A percentile compares a stretch with the other conserved stretches of the same genome.
These are phyloP conservation scores for Paramyrothecium sp. DNA, from an alignment of 2,329 filamentous ascomycete genomes.

Conservation along the genomic window DNA sequence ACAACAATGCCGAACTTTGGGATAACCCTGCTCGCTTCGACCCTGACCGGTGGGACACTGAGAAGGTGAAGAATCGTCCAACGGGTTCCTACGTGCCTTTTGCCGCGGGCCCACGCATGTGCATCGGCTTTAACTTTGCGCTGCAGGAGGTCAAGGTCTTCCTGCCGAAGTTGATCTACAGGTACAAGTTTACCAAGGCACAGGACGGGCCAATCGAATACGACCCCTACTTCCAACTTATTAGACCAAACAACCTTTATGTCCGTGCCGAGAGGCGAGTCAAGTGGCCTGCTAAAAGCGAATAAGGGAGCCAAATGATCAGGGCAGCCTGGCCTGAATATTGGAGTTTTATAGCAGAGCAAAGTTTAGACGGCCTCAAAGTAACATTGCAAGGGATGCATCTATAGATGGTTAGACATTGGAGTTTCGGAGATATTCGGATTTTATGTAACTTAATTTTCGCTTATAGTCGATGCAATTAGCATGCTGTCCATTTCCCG, in stretches of 20 bases:
- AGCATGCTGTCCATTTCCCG: too few species aligned
- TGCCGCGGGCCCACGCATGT: slow-evolving; percentile 53
- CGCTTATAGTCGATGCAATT: too few species aligned
- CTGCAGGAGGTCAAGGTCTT: slow-evolving; percentile 60
- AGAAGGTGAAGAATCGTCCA: slow-evolving; percentile 49
- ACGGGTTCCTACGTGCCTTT: slow-evolving; percentile 58
- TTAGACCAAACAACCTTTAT: slow-evolving; percentile 54
- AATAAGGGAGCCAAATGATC: too few species aligned
- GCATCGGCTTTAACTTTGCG: slow-evolving; percentile 65
- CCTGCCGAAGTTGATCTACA: slow-evolving; percentile 55
- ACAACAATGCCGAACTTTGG: slow-evolving; percentile 55
- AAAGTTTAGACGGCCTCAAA: too few species aligned
- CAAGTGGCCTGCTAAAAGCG: slow-evolving; percentile 40
- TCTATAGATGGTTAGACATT: too few species aligned
- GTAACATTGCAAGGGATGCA: too few species aligned
- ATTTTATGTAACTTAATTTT: too few species aligned
- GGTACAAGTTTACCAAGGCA: slow-evolving; percentile 56
- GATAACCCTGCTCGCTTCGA: slow-evolving; percentile 57
- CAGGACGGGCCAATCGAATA: slow-evolving; percentile 52
- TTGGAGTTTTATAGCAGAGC: too few species aligned
- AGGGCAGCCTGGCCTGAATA: too few species aligned
- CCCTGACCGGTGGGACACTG: slow-evolving; percentile 58
- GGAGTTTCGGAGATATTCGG: too few species aligned
- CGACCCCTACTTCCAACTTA: slow-evolving; percentile 58
- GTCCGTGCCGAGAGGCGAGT: slow-evolving; percentile 46